phyloP scores from a whole-genome alignment of 306 rosid genomes.

The Luffa acutangula region DNA sequence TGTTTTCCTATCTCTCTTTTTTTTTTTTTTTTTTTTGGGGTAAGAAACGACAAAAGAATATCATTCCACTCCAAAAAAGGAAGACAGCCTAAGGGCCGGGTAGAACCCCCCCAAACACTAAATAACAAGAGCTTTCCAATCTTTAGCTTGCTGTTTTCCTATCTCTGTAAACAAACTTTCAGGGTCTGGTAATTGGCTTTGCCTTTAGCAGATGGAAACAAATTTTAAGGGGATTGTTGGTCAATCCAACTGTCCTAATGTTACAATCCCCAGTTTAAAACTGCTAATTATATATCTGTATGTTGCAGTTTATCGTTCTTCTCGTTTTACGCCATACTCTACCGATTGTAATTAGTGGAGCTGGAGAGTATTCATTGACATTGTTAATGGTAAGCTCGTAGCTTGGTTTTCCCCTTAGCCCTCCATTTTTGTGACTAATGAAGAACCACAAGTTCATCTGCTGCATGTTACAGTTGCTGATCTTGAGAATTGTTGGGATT shows the following conservation, averaged over 20 bases:
- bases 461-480: constrained; percentile 35
- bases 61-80: too few relatives aligned
- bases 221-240: too few relatives aligned
- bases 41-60: too few relatives aligned
- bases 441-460: not conserved
- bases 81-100: too few relatives aligned
- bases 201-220: not conserved
- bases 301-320: constrained; percentile 59
- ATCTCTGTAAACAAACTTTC: not conserved
- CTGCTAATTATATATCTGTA: not conserved
- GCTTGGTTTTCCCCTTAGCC: not conserved
- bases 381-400: constrained; percentile 33
- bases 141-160: not conserved
- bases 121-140: too few relatives aligned
- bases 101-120: too few relatives aligned
- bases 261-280: not conserved
- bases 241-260: too few relatives aligned
- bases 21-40: too few relatives aligned
- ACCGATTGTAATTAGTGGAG: constrained; percentile 43
- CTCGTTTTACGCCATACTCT: constrained; percentile 63
- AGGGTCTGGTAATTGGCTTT: not conserved
- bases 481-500: constrained; percentile 48
- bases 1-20: not conserved
- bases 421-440: not conserved
- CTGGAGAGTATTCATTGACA: constrained; percentile 39